These are phyloP conservation scores for Pezicula radicicola DNA, from an alignment of 2,329 filamentous ascomycete genomes.

Conservation along the genomic window DNA sequence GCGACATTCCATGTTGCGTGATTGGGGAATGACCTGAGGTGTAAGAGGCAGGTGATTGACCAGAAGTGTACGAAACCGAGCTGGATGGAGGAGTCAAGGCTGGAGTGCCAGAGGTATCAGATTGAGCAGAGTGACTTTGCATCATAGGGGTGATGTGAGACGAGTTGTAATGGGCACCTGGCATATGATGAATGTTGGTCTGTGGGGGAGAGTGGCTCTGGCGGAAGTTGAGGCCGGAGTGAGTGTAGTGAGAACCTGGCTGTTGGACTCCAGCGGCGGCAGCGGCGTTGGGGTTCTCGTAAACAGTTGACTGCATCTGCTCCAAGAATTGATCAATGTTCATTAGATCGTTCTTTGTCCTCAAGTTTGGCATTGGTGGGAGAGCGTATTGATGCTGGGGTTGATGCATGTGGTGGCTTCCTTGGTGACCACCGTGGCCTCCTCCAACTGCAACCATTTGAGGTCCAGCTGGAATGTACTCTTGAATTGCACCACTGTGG, in stretches of 20 bases:
- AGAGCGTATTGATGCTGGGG: conserved; percentile 80
- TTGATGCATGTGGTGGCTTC: conserved; percentile 52
- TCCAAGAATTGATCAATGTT: conserved; percentile 94
- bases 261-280: conserved; percentile 76
- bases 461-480: conserved; percentile 52
- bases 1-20: conserved; percentile 57
- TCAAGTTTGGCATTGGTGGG: conserved; percentile 81
- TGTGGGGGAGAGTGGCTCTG: conserved; percentile 52
- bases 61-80: conserved; percentile 72
- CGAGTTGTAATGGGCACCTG: conserved; percentile 25
- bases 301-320: conserved; percentile 93
- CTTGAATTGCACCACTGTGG: conserved; percentile 48
- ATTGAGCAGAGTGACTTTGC: conserved; percentile 56
- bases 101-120: conserved; percentile 57
- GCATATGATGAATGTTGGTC: conserved; percentile 24
- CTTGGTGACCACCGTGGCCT: conserved; percentile 35
- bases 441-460: conserved; percentile 54
- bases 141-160: conserved; percentile 54
- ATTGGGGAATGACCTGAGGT: conserved; percentile 39
- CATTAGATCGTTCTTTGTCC: conserved; percentile 90
- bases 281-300: conserved; percentile 84
- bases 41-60: conserved; percentile 71
- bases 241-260: conserved; percentile 65
- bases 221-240: conserved; percentile 51
- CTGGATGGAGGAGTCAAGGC: conserved; percentile 75